phyloP scores from a whole-genome alignment of 2,329 filamentous ascomycete species.

The Dothiorella sarmentorum region DNA sequence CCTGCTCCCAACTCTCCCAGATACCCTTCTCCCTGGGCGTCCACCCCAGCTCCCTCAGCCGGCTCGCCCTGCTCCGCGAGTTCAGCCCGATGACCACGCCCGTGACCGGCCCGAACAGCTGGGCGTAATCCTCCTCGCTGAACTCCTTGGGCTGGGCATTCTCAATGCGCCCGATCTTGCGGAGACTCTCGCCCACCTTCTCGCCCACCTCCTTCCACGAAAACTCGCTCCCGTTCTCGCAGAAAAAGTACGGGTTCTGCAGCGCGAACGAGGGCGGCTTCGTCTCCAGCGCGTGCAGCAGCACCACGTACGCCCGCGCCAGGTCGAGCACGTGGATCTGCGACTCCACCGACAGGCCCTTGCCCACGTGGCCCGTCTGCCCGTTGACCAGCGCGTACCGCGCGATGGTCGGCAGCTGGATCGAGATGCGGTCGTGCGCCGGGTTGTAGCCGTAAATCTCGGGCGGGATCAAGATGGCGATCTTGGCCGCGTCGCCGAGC shows the following conservation, averaged over 20 bases:
- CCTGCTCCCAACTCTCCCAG: conserved; percentile 37
- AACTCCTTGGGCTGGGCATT: conserved; percentile 37
- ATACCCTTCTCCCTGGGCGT: conserved; percentile 44
- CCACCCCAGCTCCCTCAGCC: conserved; percentile 47
- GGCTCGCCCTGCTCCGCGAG: conserved; percentile 41
- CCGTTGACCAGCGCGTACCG: conserved; percentile 50
- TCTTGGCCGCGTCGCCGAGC: conserved; percentile 41
- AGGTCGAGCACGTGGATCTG: conserved; percentile 49
- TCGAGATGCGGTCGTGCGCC: conserved; percentile 41
- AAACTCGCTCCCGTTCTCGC: conserved; percentile 44
- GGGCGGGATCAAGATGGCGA: conserved; percentile 48
- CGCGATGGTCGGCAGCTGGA: conserved; percentile 47
- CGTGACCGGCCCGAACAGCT: conserved; percentile 36
- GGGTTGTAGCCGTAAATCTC: conserved; percentile 46
- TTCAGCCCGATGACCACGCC: conserved; percentile 40
- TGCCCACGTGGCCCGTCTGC: conserved; percentile 45
- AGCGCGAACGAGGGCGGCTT: conserved; percentile 30
- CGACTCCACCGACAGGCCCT: conserved; percentile 41
- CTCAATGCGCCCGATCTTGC: conserved; percentile 37
- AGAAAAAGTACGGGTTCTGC: conserved; percentile 50
- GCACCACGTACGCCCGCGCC: conserved; percentile 25
- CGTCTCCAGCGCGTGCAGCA: conserved; percentile 41
- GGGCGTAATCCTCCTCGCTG: conserved; percentile 36
- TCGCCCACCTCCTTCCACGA: conserved; percentile 43
- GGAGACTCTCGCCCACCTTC: conserved; percentile 38